Percentiles rank a stretch among this genome's conserved stretches.
These are phyloP conservation scores for Oehlia diaphana DNA, from an alignment of 192 early-diverging fungal species.

Conservation along the genomic window DNA sequence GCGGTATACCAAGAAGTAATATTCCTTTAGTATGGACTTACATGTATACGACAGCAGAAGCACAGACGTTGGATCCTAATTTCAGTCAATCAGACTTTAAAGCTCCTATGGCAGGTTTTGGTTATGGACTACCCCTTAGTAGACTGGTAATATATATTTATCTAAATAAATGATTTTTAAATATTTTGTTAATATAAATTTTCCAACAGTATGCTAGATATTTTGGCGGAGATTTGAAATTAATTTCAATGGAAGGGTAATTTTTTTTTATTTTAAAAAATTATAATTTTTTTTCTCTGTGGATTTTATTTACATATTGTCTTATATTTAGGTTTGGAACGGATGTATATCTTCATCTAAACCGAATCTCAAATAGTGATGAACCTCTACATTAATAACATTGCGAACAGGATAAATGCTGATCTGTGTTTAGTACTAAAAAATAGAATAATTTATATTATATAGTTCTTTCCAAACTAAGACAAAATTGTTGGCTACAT, in stretches of 20 bases:
- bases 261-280: conserved; percentile 9
- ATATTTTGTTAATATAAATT: background rate
- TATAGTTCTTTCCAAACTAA: background rate
- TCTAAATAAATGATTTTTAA: conserved; percentile 12
- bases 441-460: background rate
- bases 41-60: conserved; percentile 83
- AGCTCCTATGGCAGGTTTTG: conserved; percentile 85
- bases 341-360: conserved; percentile 93
- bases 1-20: conserved; percentile 86
- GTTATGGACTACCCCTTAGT: conserved; percentile 93
- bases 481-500: background rate
- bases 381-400: conserved; percentile 71
- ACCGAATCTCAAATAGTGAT: conserved; percentile 83
- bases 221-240: conserved; percentile 92
- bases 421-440: background rate
- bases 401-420: background rate
- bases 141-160: conserved; percentile 47
- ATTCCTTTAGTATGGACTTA: conserved; percentile 94
- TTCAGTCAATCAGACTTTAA: conserved; percentile 76
- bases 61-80: conserved; percentile 67
- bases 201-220: conserved; percentile 77
- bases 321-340: conserved; percentile 69
- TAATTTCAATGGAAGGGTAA: conserved; percentile 94
- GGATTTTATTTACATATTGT: conserved; percentile 4
- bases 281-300: conserved; percentile 16